phyloP scores from a whole-genome alignment of 352 stramenopile genomes.

The Chrysophaeum taylorii region DNA sequence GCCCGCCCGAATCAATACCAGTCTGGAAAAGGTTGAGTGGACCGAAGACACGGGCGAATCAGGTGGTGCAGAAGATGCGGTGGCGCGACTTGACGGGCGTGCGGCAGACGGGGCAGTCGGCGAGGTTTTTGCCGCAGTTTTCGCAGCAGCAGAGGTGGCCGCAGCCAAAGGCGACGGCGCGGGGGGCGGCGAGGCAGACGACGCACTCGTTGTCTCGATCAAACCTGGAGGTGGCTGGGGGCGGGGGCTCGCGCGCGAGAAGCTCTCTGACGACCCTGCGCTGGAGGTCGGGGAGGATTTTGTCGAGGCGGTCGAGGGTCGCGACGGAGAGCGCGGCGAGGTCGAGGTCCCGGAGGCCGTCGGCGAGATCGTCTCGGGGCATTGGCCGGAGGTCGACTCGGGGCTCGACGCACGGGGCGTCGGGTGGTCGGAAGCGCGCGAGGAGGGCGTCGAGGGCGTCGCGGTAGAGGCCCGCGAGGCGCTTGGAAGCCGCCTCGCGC shows the following conservation, averaged over 20 bases:
- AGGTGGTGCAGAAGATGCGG: slow-evolving; percentile 5
- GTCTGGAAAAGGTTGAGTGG: too few relatives aligned
- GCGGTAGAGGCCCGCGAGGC: too few relatives aligned
- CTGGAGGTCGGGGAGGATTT: not conserved
- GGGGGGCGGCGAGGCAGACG: not conserved
- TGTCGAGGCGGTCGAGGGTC: not conserved
- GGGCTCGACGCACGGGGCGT: too few relatives aligned
- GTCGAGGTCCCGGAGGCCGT: not conserved
- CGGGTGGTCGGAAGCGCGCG: too few relatives aligned
- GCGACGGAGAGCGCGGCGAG: not conserved
- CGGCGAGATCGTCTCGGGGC: not conserved
- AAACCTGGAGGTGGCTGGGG: not conserved
- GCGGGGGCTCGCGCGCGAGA: not conserved
- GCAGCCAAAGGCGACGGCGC: not conserved
- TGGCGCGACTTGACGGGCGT: not conserved
- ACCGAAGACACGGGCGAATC: too few relatives aligned
- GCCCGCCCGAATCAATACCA: too few relatives aligned
- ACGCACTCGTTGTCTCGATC: slow-evolving; percentile 7
- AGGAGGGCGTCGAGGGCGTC: too few relatives aligned
- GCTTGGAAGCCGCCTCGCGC: too few relatives aligned
- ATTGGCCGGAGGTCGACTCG: too few relatives aligned
- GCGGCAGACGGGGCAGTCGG: not conserved
- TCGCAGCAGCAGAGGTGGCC: slow-evolving; percentile 9
- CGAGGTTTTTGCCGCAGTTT: not conserved
- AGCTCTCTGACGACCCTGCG: not conserved